Evolutionary conservation across 371 early-diverging fungal species (phyloP).

Genomic region (Neoconidiobolus thromboides): DNA sequence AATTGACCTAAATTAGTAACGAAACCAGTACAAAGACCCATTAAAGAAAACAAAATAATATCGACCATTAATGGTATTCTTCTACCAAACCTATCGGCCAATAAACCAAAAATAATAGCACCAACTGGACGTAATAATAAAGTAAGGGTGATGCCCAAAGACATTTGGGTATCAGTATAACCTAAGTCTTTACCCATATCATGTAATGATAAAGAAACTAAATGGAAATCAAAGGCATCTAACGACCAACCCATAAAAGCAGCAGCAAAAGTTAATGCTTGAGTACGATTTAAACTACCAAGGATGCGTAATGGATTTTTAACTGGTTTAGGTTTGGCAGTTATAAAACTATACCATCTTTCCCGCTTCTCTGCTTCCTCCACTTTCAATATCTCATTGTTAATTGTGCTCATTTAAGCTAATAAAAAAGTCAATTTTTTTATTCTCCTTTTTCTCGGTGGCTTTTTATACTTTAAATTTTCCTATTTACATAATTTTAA

Average conservation of each 20-base stretch:
- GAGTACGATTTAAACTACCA: not conserved
- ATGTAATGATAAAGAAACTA: slow-evolving; percentile 24
- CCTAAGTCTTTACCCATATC: slow-evolving; percentile 32
- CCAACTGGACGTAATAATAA: slow-evolving; percentile 44
- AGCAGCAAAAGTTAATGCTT: slow-evolving; percentile 18
- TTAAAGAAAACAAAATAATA: slow-evolving; percentile 33
- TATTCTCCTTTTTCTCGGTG: no score
- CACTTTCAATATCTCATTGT: not conserved
- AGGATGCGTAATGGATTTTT: not conserved
- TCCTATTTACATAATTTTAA: no score
- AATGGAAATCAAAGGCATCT: slow-evolving; percentile 53
- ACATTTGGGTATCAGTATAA: slow-evolving; percentile 26
- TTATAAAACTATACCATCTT: not conserved
- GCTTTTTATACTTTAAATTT: no score
- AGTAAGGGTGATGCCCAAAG: slow-evolving; percentile 23
- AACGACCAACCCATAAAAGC: slow-evolving; percentile 52
- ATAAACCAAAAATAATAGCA: slow-evolving; percentile 43
- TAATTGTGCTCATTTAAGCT: no score
- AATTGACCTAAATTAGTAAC: slow-evolving; percentile 27
- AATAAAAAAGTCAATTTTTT: no score
- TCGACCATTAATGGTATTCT: slow-evolving; percentile 45
- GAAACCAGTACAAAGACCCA: slow-evolving; percentile 47
- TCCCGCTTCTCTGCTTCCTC: not conserved
- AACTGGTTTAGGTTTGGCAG: not conserved
- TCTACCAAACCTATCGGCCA: slow-evolving; percentile 46